Base-by-base conservation (phyloP, 495 filamentous ascomycete species). In the Staphylotrichum longicolle region DNA sequence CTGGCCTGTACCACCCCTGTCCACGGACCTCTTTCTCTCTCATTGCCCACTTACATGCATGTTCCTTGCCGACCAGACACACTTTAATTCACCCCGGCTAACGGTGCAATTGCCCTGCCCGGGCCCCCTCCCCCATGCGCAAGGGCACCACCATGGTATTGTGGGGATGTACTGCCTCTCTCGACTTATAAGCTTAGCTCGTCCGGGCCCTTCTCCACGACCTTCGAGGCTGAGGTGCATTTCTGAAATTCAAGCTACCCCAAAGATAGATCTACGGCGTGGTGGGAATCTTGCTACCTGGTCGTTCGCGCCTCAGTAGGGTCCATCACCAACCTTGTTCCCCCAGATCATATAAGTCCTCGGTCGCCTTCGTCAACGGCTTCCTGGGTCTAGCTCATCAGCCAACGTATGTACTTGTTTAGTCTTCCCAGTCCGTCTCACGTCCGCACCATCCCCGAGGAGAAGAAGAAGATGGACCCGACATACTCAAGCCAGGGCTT, bases 221-320 rank as follows among this genome's bases (percentile, higher is more conserved):
- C 59, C 58, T 59, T 60, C 70, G 71, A 68, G 71, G 71, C 71
- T 72, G 67, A 70, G 67, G 67, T 63, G 33, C 57, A 62, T 70
- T 62, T 65, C 35, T 37, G 61, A 47, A 54, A 44, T 60, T 65
- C 61, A 55, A 64, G 37, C 64, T 51, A 63, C 45, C 60, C 71
- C 71, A 73, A 73, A 73, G 65, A 72, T 73, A 73, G 71, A 66
- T 63, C 57, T 30, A 45, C 45, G 48, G 51, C 51, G 54, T 62
- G 30, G 60, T 46, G 5, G 47, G 64, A 63, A 70, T 68, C 62
- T 67, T 66, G 58, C 57, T 70, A 72, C 70, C 70, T 70, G 58
- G 62, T 62, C 64, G 37, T 62, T 34, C 33, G 57, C 53, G 46
- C 39, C 47, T 54, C 45, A 32, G 51, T 15, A 47, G 46, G 51